Conservation (phyloP, 306 rosid species). For the Senna tora region DNA sequence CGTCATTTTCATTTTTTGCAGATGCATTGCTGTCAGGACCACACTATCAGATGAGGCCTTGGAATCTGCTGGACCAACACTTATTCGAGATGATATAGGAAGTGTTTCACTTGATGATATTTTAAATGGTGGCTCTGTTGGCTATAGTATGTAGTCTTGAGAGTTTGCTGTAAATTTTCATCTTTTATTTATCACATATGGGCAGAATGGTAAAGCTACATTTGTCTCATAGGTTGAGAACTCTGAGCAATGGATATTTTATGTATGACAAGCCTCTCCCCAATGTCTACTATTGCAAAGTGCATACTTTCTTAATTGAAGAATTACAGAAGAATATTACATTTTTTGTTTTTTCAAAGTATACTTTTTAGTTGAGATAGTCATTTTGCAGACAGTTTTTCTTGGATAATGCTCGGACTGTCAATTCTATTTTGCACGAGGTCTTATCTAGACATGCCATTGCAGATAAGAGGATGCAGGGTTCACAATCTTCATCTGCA, state of each 20-base stretch:
- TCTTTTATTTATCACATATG: conserved; percentile 53
- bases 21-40: conserved; percentile 91
- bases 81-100: conserved; percentile 86
- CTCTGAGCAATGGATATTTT: conserved; percentile 37
- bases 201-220: conserved; percentile 56
- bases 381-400: conserved; percentile 36
- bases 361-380: conserved; percentile 12
- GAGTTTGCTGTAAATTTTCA: conserved; percentile 59
- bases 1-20: conserved; percentile 46
- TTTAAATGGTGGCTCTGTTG: conserved; percentile 79
- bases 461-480: conserved; percentile 91
- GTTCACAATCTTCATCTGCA: conserved; percentile 51
- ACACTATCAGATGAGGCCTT: conserved; percentile 78
- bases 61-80: conserved; percentile 68
- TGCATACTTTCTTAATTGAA: conserved; percentile 35
- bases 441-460: conserved; percentile 64
- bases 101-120: conserved; percentile 82
- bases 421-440: conserved; percentile 42
- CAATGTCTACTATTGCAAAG: conserved; percentile 34
- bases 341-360: conserved; percentile 30
- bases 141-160: conserved; percentile 89
- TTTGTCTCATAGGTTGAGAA: conserved; percentile 45
- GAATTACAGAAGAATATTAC: conserved; percentile 24
- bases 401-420: conserved; percentile 33
- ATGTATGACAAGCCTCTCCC: conserved; percentile 43